Evolutionary conservation across 345 rosid genomes (phyloP), one percentile per base, ranked within the genome.

Genomic region (Orychophragmus violaceus): DNA sequence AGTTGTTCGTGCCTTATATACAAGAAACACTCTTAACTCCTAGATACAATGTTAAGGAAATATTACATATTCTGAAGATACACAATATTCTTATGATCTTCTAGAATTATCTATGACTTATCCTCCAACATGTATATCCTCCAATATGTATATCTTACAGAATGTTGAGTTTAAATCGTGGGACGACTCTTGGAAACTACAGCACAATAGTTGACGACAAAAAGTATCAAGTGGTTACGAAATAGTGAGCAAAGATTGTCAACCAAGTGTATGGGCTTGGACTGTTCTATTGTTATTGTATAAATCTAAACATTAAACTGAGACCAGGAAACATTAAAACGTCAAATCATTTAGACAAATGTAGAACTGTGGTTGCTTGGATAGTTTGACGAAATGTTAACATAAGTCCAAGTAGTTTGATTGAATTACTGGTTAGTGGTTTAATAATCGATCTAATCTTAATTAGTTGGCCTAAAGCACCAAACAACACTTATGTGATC

Each of bases 401-500:
- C 39, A 13, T 3, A 6, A 42, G 7, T 25, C 1, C 52, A 32
- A 21, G 10, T 60, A 52, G 6, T 30, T 32, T 28, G 3, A 7
- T 44, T 16, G 46, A 18, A 33, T 30, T 55, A 45, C 13, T 71
- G 41, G 22, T 17, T 16, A 62, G 30, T 71, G 46, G 59, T 52
- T 54, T 24, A 35, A 24, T 18, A 17, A 13, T 46, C 39, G 3
- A 65, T 21, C 19, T 56, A 30, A 30, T 61, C 68, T 64, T 58
- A 6, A 41, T 59, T 67, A 22, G 72, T 59, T 74, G 72, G 42
- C 73, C 68, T 57, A 72, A 59, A 51, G 3, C 73, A 74, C 57
- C 39, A 58, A 14, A 12, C 68, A 39, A 25, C 22, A 25, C 18
- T 17, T 18, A 45, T 12, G 4, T 32, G 44, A 22, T 54, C 21